phyloP scores from a whole-genome alignment of 1,284 basidiomycete species.

The Heterobasidion occidentale region DNA sequence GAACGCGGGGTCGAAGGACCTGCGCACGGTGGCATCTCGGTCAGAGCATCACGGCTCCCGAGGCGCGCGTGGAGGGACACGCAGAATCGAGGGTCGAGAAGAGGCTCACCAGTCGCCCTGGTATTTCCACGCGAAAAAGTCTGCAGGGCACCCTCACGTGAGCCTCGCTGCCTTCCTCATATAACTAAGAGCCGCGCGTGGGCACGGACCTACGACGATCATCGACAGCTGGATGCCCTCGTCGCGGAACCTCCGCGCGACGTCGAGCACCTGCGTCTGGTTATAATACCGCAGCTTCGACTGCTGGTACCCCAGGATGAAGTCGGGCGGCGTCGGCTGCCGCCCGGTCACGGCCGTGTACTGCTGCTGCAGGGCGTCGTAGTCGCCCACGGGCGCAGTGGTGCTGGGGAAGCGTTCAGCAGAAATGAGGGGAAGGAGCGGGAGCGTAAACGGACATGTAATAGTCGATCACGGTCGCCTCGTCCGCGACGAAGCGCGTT shows the following conservation, averaged over 20 bases:
- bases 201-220: slow-evolving; percentile 27
- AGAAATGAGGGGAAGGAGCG: no score
- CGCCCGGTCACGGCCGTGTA: slow-evolving; percentile 32
- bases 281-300: slow-evolving; percentile 35
- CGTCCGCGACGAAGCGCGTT: slow-evolving; percentile 28
- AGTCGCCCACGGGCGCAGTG: slow-evolving; percentile 28
- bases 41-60: not conserved
- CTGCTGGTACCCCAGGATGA: slow-evolving; percentile 31
- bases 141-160: slow-evolving; percentile 11
- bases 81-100: not conserved
- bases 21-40: slow-evolving; percentile 4
- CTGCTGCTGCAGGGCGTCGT: slow-evolving; percentile 30
- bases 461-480: slow-evolving; percentile 31
- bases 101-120: slow-evolving; percentile 29
- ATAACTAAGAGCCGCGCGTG: not conserved
- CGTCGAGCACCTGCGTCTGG: slow-evolving; percentile 26
- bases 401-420: slow-evolving; percentile 19
- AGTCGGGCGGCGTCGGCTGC: slow-evolving; percentile 32
- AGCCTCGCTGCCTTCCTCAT: not conserved
- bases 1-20: slow-evolving; percentile 30
- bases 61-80: not conserved
- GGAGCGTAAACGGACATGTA: slow-evolving; percentile 23
- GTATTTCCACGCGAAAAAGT: slow-evolving; percentile 34
- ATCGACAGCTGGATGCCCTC: slow-evolving; percentile 30
- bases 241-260: slow-evolving; percentile 33